Conservation (phyloP, 2,329 filamentous ascomycete genomes). For the Fusarium kyushuense region DNA sequence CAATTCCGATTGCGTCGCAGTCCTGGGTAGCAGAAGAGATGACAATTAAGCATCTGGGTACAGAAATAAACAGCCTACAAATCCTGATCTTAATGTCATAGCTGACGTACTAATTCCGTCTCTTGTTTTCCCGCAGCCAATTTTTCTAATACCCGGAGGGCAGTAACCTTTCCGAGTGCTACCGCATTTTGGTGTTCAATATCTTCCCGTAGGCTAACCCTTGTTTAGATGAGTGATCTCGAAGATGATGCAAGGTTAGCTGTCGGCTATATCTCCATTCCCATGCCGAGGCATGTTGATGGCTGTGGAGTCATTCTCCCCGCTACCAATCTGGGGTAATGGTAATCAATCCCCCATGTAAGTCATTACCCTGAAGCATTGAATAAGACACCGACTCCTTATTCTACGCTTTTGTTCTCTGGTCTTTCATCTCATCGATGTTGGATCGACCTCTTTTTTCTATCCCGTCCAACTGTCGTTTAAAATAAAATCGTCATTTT, state of each 20-base stretch:
- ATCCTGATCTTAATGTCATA: too few species aligned
- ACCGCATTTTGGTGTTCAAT: neutral
- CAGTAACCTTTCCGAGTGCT: neutral
- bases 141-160: too few species aligned
- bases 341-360: constrained; percentile 23
- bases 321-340: constrained; percentile 26
- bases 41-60: too few species aligned
- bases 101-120: too few species aligned
- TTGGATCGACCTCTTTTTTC: neutral
- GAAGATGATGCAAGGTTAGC: constrained; percentile 1
- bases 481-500: neutral
- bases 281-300: constrained; percentile 24
- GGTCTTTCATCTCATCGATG: neutral
- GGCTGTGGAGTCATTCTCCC: constrained; percentile 30
- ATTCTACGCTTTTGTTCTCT: neutral
- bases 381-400: constrained; percentile 5
- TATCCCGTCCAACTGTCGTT: too few species aligned
- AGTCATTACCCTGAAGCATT: constrained; percentile 9
- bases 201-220: neutral
- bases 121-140: too few species aligned
- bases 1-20: neutral
- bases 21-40: too few species aligned
- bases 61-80: too few species aligned
- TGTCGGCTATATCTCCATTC: constrained; percentile 9
- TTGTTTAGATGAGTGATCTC: neutral